Evolutionary conservation across 1,139 yeast genomes (phyloP), one percentile per base, ranked within the genome.

Genomic region (Lodderomyces pseudojiufengensis): DNA sequence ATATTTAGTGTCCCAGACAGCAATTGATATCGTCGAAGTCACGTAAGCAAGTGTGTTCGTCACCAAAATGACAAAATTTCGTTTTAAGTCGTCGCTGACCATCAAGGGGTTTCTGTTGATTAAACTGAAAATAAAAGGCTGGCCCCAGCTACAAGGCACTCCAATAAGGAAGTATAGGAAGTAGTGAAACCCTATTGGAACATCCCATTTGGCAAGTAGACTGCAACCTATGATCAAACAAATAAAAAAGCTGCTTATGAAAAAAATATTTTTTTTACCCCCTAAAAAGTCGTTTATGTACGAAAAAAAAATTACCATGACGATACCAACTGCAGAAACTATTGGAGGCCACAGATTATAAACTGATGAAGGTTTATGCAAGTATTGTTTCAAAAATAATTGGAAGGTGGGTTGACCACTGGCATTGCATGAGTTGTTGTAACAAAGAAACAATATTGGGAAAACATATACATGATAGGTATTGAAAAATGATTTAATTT

Each of bases 21-120:
- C 53, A 33, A 73, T 62, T 1, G 70, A 68, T 10, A 65, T 66
- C 57, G 79, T 74, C n/a, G 61, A 60, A 0, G 77, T 70, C 5
- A 72, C 73, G 43, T 75, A 76, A 0, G 80, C 78, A 34, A 72
- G 52, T 7, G 70, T 65, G 46, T 76, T 76, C 5, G 80, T 76
- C 22, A 56, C 43, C 3, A 73, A 78, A 24, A 76, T 75, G 12
- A 71, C 59, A 38, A 73, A 65, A 45, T 70, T 70, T 42, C 80
- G 54, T 48, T 73, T 73, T 66, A 69, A 64, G 45, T 72, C 77
- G 45, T 75, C 74, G 5, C 32, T 35, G 13, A 58, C 54, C 16
- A 59, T 55, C 12, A 76, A 48, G 27, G 70, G 44, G 7, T 18
- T 18, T 26, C 76, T 52, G 46, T 77, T 77, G 11, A 76, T 64